Evolutionary conservation across 2,329 filamentous ascomycete species (phyloP).

Genomic region (Cercospora nicotianae): DNA sequence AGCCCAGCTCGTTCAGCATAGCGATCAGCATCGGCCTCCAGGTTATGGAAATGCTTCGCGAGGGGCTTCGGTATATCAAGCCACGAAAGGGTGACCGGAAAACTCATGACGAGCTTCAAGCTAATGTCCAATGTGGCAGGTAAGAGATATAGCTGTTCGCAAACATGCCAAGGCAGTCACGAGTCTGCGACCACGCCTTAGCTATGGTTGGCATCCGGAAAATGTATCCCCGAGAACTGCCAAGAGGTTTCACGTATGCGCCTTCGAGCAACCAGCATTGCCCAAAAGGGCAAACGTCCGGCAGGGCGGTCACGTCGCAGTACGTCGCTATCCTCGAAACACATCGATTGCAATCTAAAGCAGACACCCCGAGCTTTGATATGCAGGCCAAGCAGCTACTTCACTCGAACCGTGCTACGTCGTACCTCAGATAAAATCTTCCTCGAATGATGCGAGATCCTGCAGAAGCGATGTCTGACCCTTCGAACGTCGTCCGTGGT

Average conservation of each 20-base stretch:
- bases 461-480: background rate
- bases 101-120: background rate
- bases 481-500: background rate
- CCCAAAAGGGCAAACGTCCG: background rate
- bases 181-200: background rate
- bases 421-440: background rate
- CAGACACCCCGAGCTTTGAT: background rate
- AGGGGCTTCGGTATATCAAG: background rate
- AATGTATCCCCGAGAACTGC: background rate
- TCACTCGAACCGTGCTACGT: background rate
- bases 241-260: constrained; percentile 3
- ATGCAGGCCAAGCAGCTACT: background rate
- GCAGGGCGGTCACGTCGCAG: background rate
- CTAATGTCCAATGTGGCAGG: background rate
- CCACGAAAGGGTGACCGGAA: background rate
- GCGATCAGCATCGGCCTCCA: background rate
- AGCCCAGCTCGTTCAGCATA: background rate
- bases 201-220: background rate
- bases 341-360: background rate
- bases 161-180: background rate
- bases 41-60: background rate
- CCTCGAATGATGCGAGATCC: constrained; percentile 3
- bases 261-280: background rate
- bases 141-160: background rate
- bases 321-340: background rate